These are phyloP conservation scores for Dillenia suffruticosa DNA, from an alignment of 164 flowering plant genomes.

Conservation along the genomic window DNA sequence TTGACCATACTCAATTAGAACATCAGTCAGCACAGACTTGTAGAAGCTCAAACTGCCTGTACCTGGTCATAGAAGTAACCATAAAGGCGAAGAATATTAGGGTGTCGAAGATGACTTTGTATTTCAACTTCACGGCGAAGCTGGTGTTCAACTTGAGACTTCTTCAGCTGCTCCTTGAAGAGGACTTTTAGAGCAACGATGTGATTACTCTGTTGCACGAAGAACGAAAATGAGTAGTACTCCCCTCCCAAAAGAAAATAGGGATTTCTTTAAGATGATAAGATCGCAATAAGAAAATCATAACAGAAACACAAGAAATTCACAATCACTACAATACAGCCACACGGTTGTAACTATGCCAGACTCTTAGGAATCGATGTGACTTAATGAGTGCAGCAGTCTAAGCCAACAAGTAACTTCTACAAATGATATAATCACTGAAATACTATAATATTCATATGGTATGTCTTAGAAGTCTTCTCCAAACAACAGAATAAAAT, in stretches of 20 bases:
- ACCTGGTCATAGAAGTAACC: slow-evolving; percentile 98
- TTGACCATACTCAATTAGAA: not conserved
- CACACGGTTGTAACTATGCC: too few species aligned
- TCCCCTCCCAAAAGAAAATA: too few species aligned
- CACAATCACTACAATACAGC: not conserved
- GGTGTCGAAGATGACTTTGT: slow-evolving; percentile 89
- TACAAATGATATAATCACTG: too few species aligned
- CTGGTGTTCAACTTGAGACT: slow-evolving; percentile 97
- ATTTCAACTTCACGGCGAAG: slow-evolving; percentile 95
- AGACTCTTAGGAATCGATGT: too few species aligned
- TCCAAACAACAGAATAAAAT: too few species aligned
- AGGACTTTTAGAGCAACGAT: slow-evolving; percentile 92
- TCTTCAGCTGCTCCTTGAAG: slow-evolving; percentile 91
- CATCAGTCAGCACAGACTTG: not conserved
- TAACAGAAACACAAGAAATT: not conserved
- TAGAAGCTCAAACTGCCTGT: not conserved
- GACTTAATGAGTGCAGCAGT: too few species aligned
- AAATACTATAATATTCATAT: too few species aligned
- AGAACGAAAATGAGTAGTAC: too few species aligned
- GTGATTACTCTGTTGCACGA: slow-evolving; percentile 72
- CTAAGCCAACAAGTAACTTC: too few species aligned
- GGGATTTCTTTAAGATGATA: too few species aligned
- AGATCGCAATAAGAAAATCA: too few species aligned
- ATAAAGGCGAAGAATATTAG: slow-evolving; percentile 82
- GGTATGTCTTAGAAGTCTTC: too few species aligned